Base-by-base conservation (phyloP, 2,329 filamentous ascomycete genomes). In the Reticulascus tulasneorum region DNA sequence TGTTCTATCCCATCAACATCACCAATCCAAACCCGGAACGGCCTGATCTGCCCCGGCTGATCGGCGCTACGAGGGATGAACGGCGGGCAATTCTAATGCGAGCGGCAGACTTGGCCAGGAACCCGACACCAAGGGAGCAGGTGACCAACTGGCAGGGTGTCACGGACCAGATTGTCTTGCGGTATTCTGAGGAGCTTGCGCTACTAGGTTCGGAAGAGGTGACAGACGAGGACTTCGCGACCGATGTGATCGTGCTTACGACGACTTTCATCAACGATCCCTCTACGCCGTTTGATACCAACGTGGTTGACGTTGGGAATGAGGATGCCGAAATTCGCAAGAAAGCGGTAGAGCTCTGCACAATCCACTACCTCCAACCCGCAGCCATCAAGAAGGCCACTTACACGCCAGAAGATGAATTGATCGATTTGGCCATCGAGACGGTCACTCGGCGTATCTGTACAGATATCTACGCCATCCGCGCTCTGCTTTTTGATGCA, bases 61-160 rank as follows among this genome's bases (percentile, higher is more conserved):
- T 47, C 9, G 45, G 52, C 9, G 53, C 60, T 4, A 44, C 42
- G 10, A 19, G 45, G 3, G 47, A 49, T 4, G 55, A 66, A 31
- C 45, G 65, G n/a, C 45, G 36, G 15, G 52, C 47, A 7, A 56
- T 71, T 32, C 60, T 65, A 27, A 42, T 49, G 0, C 69, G 77
- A 15, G 52, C 84, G 2, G 58, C 58, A 4, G 37, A 52, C 0
- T 56, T 77, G 29, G 58, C 73, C 2, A 45, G 58, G 20, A 46
- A 58, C 9, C 22, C 19, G 9, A 3, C 17, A 1, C 55, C 58
- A 10, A 18, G 48, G 19, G 51, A 44, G 31, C 47, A 44, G 17
- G 44, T 49, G 13, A 52, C 75, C 18, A 63, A 86, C 48, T 89
- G 85, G 85, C 84, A 88, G 51, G 69, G 62, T 0, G 63, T 84